These are phyloP conservation scores for Fusarium neocosmosporiellum DNA, from an alignment of 2,329 filamentous ascomycete genomes.

Conservation along the genomic window DNA sequence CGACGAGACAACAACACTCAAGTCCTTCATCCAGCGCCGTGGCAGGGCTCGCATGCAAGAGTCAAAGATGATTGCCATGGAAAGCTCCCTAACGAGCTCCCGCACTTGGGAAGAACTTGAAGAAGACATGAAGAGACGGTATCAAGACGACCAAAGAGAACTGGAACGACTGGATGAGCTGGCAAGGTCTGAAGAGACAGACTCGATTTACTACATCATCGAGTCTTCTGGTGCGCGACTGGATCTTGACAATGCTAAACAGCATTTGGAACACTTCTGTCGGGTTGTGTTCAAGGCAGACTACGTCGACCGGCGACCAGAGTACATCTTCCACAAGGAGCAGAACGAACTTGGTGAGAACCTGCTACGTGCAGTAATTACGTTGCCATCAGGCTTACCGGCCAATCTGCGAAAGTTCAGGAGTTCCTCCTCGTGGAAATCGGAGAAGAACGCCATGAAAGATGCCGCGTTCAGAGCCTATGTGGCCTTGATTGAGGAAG, in stretches of 20 bases:
- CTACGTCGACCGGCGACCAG: slow-evolving; percentile 73
- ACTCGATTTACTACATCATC: slow-evolving; percentile 49
- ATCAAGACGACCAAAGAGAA: slow-evolving; percentile 71
- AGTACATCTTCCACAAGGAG: slow-evolving; percentile 67
- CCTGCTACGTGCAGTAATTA: slow-evolving; percentile 68
- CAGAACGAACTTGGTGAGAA: slow-evolving; percentile 37
- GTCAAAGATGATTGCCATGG: slow-evolving; percentile 61
- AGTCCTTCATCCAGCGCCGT: slow-evolving; percentile 69
- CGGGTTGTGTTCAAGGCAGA: slow-evolving; percentile 65
- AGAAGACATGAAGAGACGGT: slow-evolving; percentile 75
- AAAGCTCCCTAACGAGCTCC: slow-evolving; percentile 41
- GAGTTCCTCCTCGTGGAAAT: slow-evolving; percentile 66
- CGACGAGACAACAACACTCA: slow-evolving; percentile 61
- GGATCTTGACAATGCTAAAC: slow-evolving; percentile 77
- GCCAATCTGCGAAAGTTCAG: slow-evolving; percentile 43
- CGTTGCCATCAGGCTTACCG: slow-evolving; percentile 78
- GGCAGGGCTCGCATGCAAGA: slow-evolving; percentile 63
- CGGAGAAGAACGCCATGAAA: slow-evolving; percentile 77
- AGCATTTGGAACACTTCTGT: slow-evolving; percentile 89
- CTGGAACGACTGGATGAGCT: slow-evolving; percentile 57
- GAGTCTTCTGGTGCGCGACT: slow-evolving; percentile 69
- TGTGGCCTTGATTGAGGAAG: slow-evolving; percentile 72
- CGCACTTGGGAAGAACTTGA: slow-evolving; percentile 76
- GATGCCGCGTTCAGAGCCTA: slow-evolving; percentile 90
- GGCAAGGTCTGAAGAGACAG: slow-evolving; percentile 56